phyloP scores from a whole-genome alignment of 1,284 basidiomycete genomes.

The Chiua sp. region DNA sequence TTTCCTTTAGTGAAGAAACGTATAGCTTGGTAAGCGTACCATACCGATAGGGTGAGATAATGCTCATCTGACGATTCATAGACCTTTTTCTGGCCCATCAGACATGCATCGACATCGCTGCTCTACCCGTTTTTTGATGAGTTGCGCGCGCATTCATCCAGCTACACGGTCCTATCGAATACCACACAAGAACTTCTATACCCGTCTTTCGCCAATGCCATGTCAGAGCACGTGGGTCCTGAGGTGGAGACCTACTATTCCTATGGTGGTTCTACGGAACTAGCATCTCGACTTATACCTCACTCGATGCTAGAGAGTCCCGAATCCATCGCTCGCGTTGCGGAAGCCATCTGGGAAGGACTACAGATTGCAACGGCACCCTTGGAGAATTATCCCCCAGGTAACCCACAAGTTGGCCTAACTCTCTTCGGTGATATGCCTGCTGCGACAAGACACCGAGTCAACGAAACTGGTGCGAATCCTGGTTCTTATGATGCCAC shows the following conservation, averaged over 20 bases:
- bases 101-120: background rate
- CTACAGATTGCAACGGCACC: background rate
- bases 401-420: background rate
- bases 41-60: background rate
- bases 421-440: conserved; percentile 12
- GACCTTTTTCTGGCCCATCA: conserved; percentile 5
- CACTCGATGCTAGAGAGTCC: conserved; percentile 6
- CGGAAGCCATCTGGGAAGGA: conserved; percentile 13
- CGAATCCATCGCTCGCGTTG: conserved; percentile 2
- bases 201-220: conserved; percentile 3
- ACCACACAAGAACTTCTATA: conserved; percentile 4
- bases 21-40: conserved; percentile 7
- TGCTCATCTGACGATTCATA: background rate
- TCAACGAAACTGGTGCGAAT: conserved; percentile 12
- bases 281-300: background rate
- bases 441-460: conserved; percentile 1
- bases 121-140: conserved; percentile 15
- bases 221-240: conserved; percentile 1
- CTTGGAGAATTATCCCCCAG: background rate
- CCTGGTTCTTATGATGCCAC: conserved; percentile 14
- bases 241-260: background rate
- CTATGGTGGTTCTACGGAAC: background rate
- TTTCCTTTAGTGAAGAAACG: background rate
- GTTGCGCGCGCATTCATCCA: conserved; percentile 1
- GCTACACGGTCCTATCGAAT: conserved; percentile 11